Evolutionary conservation across 2,329 filamentous ascomycete species (phyloP), one percentile per base, ranked within the genome.

Genomic region (Sphaerulina musiva): DNA sequence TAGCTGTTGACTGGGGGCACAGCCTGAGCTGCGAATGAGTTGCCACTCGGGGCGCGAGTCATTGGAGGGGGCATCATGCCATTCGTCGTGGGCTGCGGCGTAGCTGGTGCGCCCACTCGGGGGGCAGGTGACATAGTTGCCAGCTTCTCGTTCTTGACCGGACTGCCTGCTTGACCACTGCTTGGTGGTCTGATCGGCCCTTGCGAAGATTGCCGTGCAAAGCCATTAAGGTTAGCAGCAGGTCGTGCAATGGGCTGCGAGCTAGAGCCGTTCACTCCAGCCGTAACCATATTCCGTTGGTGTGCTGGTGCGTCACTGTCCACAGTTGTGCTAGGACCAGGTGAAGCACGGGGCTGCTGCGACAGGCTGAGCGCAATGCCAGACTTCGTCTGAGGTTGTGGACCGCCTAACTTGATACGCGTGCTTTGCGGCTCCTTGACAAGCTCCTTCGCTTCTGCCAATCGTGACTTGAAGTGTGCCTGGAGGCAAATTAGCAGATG

Each of bases 391-490:
- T 53, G 70, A 66, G 53, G 64, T 64, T 66, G 78, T 72, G 51
- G 70, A 54, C 68, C 64, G 40, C 79, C 76, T 53, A 95, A 77
- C 71, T 90, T 95, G 64, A 95, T 86, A 66, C 89, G 89, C 36
- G 86, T 82, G 64, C 85, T 82, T 1, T 80, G 75, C 11, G 89
- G 86, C 69, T 93, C 87, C 46, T 80, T 77, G 14, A 92, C 87
- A 53, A 79, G 79, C 45, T 79, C 79, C 68, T 86, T 89, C 8
- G 89, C 89, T 64, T 87, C 80, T 58, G 80, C 81, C 36, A 95
- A 70, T 51, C 87, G 77, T 40, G 80, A 76, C 48, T 81, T 76
- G 67, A 95, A 91, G 64, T 82, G 78, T 68, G 81, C 76, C 86
- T 92, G 59, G 5, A 29, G 6, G 26, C 10, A 34, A n/a, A 32